These are phyloP conservation scores for Leccinum pellstonianum DNA, from an alignment of 768 basidiomycete species.

Conservation along the genomic window DNA sequence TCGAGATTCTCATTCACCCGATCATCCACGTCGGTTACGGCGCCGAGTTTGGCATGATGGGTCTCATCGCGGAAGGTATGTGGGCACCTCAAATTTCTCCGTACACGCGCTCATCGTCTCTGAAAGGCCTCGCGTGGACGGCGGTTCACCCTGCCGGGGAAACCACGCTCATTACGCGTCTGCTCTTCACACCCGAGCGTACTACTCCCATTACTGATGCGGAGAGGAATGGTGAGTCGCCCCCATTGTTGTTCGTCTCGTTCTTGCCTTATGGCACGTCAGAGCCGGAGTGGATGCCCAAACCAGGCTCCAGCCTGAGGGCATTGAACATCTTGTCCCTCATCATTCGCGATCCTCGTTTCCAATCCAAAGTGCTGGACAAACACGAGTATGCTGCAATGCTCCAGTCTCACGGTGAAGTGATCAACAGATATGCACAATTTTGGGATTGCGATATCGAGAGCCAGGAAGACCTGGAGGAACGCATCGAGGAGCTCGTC, in stretches of 20 bases:
- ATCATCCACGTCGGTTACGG: conserved; percentile 66
- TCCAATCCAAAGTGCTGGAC: conserved; percentile 28
- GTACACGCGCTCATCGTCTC: too few relatives aligned
- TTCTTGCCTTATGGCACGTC: background rate
- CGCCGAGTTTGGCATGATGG: conserved; percentile 60
- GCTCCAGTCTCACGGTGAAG: conserved; percentile 37
- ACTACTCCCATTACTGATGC: conserved; percentile 22
- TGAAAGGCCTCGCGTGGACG: too few relatives aligned
- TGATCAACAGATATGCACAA: conserved; percentile 42
- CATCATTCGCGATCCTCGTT: conserved; percentile 50
- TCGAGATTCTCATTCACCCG: conserved; percentile 63
- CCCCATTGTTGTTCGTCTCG: background rate
- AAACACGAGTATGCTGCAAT: conserved; percentile 37
- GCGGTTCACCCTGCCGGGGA: conserved; percentile 46
- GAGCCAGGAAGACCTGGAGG: conserved; percentile 39
- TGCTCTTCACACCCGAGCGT: conserved; percentile 26
- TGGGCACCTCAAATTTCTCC: too few relatives aligned
- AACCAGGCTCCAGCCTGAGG: conserved; percentile 33
- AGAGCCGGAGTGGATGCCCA: conserved; percentile 33
- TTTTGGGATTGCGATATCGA: conserved; percentile 45
- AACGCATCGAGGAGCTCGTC: conserved; percentile 60
- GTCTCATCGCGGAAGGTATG: conserved; percentile 51
- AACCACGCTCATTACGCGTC: conserved; percentile 36
- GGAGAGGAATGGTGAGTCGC: conserved; percentile 18
- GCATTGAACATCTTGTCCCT: conserved; percentile 55